phyloP scores from a whole-genome alignment of 192 early-diverging fungal species.

The Piromyces sp. region DNA sequence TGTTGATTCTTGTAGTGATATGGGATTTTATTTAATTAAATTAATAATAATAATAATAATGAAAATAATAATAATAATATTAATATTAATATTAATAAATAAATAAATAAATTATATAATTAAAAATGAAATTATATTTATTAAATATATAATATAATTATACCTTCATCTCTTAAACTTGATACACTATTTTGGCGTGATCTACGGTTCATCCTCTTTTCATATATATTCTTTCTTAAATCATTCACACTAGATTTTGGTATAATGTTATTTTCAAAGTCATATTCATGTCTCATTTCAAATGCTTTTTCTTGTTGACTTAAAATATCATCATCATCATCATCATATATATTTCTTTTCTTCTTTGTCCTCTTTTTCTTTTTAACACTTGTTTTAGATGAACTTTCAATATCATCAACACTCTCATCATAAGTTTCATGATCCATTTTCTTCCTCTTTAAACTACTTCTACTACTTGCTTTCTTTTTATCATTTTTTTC shows the following conservation, averaged over 20 bases:
- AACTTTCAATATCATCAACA: neutral
- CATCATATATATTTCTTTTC: neutral
- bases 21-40: no score
- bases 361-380: neutral
- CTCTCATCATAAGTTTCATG: neutral
- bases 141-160: no score
- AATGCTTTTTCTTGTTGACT: neutral
- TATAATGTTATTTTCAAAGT: neutral
- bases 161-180: neutral
- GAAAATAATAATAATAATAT: no score
- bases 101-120: no score
- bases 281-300: neutral
- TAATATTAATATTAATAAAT: no score
- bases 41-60: no score
- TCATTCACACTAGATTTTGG: neutral
- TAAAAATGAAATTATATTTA: no score
- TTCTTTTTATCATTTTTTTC: neutral
- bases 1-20: neutral
- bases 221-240: neutral
- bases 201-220: neutral
- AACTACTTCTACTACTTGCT: neutral
- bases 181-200: neutral
- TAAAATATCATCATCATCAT: neutral
- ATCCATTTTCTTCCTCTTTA: neutral
- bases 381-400: neutral